Base-by-base conservation (phyloP, 768 basidiomycete genomes). In the Psilocybe subaeruginosa region DNA sequence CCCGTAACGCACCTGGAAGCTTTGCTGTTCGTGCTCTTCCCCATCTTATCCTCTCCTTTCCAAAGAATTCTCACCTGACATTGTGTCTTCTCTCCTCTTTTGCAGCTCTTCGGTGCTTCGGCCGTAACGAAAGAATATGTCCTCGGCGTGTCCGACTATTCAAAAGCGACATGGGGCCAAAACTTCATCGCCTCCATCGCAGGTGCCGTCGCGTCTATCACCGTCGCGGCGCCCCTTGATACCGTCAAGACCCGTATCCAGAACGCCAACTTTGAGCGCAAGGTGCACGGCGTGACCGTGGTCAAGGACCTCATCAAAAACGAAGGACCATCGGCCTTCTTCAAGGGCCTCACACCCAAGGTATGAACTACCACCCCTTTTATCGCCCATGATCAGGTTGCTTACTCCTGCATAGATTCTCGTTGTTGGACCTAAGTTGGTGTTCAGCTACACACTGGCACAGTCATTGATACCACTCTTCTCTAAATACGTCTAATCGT, bases 341-440 rank as follows among this genome's bases (percentile, higher is more conserved):
- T 98, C 85, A 98, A 99, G 80, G 97, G 97, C 16, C 80, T 98
- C 64, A 98, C 95, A 27, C 97, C 97, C 56, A 99, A 99, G 85
- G 94, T 95, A 35, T 19, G 78, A 4, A 29, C 41, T 58, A 47
- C 33, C 16, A 23, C 41, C 45, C 43, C 62, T 17, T 80, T 9
- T 71, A 75, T 12, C 73, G 23, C n/a, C 35, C 58, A 33, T 30
- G 2, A 23, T 23, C 11, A 62, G 33, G 2, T 8, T 12, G 41
- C 12, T 43, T 43, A 54, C 54, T 53, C 29, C 2, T 29, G 17
- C n/a, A 5, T 23, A 96, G 93, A 92, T 97, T 68, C 82, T 98
- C 49, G 95, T 98, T 63, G 95, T 99, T 39, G 96, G 95, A 54
- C 97, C 97, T 43, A 98, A 99, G 79, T 87, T 99, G 37, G 94